Base-by-base conservation (phyloP, 495 filamentous ascomycete species). In the Trichoderma orchidacearum region DNA sequence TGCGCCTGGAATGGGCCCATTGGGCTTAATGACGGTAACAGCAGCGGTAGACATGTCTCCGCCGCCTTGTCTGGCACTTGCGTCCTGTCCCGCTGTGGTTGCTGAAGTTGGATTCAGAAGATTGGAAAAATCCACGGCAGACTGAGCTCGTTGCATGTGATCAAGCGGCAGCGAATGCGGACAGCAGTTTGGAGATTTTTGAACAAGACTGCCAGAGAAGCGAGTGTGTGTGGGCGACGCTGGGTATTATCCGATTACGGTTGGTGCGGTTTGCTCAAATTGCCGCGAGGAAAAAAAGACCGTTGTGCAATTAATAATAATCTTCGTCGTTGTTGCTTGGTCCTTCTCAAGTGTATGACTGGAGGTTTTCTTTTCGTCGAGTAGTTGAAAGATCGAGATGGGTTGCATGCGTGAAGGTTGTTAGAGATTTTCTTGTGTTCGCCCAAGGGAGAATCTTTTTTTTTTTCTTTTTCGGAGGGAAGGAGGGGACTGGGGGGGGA, bases 51-150 rank as follows among this genome's bases (percentile, higher is more conserved):
- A 79, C 86, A 90, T 88, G 60, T 77, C 67, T 57, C 75, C 70
- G 18, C 76, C 61, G 52, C 55, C 54, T 63, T 63, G 62, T 35
- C 57, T 28, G 65, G 62, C 60, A 66, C 65, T 62, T n/a, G n/a
- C n/a, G 68, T 58, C 31, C 62, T 68, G 57, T 53, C 27, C 27
- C 30, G 51, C 17, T 32, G 70, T 59, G 58, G 59, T 35, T 55
- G 21, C 60, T 30, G 35, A 64, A 36, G 41, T 67, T 68, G 50
- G 84, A 64, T 87, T 87, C 68, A 89, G 82, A 65, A 89, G 84
- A 77, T 84, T 86, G 69, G 80, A 84, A 67, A 89, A 86, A 78
- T 85, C 85, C 72, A 84, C 80, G 69, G 84, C 80, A 56, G 84
- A 84, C 63, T 76, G 77, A 74, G 81, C 72, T 68, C 80, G 78